Evolutionary conservation across 805 yeast species (phyloP).

Genomic region (Kurtzmaniella cleridarum): DNA sequence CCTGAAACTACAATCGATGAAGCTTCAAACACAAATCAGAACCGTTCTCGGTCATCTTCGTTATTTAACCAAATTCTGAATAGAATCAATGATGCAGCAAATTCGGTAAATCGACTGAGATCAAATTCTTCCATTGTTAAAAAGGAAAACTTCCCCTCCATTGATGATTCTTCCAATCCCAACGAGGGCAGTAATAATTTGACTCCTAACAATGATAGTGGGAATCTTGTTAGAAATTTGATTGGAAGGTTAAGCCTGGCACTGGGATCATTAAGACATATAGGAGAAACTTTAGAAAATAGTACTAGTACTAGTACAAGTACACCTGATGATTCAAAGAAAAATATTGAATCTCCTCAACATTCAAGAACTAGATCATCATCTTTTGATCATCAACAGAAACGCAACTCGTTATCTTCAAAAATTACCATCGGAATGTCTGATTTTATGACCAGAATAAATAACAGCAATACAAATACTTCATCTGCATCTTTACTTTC

Average conservation of each 20-base stretch:
- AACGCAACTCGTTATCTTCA: conserved; percentile 30
- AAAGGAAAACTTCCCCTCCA: conserved; percentile 24
- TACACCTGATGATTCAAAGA: neutral
- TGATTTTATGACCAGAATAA: conserved; percentile 38
- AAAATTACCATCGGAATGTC: conserved; percentile 37
- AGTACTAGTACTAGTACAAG: neutral
- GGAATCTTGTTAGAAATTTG: conserved; percentile 24
- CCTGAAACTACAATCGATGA: conserved; percentile 6
- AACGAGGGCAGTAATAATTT: conserved; percentile 4
- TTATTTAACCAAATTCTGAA: conserved; percentile 30
- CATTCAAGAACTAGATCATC: conserved; percentile 35
- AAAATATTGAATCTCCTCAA: conserved; percentile 27
- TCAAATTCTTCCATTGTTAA: conserved; percentile 25
- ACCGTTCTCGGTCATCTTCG: conserved; percentile 35
- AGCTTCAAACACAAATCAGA: conserved; percentile 4
- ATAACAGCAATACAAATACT: conserved; percentile 13
- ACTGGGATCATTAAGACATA: conserved; percentile 9
- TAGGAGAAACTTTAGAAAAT: neutral
- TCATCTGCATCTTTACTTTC: conserved; percentile 4
- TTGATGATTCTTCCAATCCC: conserved; percentile 7
- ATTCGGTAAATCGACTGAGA: conserved; percentile 20
- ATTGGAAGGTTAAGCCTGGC: conserved; percentile 31
- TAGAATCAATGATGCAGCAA: conserved; percentile 26
- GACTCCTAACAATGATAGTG: no score
- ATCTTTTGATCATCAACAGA: conserved; percentile 23